Evolutionary conservation across 768 basidiomycete genomes (phyloP).

Genomic region (Lepiota subincarnata): DNA sequence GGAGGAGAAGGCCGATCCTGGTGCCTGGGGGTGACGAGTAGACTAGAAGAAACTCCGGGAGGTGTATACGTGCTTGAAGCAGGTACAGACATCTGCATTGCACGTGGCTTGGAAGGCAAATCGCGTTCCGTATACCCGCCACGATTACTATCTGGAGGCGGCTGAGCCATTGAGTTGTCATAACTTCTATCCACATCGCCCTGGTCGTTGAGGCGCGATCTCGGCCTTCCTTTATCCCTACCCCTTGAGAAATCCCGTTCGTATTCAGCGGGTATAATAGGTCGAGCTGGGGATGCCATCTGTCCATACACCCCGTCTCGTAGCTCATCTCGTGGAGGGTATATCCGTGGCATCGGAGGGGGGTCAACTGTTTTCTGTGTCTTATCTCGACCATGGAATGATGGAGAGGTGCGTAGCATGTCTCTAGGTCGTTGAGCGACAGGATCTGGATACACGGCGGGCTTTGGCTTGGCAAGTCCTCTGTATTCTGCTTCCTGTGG

Average conservation of each 20-base stretch:
- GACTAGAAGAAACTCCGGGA: too few relatives aligned
- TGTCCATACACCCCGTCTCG: background rate
- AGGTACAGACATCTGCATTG: slow-evolving; percentile 3
- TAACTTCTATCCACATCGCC: background rate
- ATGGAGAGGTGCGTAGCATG: background rate
- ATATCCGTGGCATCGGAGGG: background rate
- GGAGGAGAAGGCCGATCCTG: too few relatives aligned
- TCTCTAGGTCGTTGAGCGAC: background rate
- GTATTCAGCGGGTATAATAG: background rate
- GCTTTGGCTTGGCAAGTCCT: background rate
- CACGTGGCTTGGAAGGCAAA: slow-evolving; percentile 7
- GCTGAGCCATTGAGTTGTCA: background rate
- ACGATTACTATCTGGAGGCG: background rate
- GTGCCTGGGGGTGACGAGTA: too few relatives aligned
- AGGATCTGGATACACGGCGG: background rate
- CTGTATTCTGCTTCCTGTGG: slow-evolving; percentile 9
- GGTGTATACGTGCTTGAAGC: too few relatives aligned
- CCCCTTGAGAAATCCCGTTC: slow-evolving; percentile 1
- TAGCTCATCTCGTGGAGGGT: background rate
- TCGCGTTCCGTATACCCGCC: slow-evolving; percentile 8
- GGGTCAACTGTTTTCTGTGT: background rate
- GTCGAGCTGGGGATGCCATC: background rate
- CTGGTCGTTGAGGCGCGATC: background rate
- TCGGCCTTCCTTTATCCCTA: background rate
- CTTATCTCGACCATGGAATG: slow-evolving; percentile 3